Evolutionary conservation across 768 basidiomycete genomes (phyloP).

Genomic region (Hydnomerulius pinastri): DNA sequence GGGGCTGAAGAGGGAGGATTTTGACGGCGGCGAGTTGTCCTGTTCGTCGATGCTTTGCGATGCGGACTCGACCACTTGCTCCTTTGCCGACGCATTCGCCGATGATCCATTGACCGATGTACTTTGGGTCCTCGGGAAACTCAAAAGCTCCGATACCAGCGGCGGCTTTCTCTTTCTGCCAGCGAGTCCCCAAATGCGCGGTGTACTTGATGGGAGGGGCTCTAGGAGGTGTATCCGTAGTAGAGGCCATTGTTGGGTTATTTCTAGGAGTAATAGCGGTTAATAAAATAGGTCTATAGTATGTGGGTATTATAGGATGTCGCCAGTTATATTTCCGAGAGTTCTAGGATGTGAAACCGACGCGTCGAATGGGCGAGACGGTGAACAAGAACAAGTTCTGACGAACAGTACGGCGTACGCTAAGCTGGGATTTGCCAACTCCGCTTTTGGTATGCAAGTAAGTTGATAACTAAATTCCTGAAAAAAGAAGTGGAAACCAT

Average conservation of each 20-base stretch:
- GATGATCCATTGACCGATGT: conserved; percentile 89
- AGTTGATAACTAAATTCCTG: neutral
- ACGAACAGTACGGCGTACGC: neutral
- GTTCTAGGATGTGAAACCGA: neutral
- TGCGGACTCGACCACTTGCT: conserved; percentile 91
- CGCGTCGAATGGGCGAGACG: conserved; percentile 8
- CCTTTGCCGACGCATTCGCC: conserved; percentile 95
- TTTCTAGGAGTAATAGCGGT: neutral
- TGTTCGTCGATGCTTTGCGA: conserved; percentile 83
- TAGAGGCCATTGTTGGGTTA: conserved; percentile 26
- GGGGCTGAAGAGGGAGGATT: conserved; percentile 83
- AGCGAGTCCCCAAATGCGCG: conserved; percentile 75
- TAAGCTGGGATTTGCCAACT: neutral
- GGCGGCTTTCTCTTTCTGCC: conserved; percentile 86
- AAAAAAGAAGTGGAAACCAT: neutral
- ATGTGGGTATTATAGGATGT: conserved; percentile 7
- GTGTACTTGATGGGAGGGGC: conserved; percentile 73
- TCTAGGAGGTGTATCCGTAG: conserved; percentile 59
- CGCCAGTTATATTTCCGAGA: conserved; percentile 16
- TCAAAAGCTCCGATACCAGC: conserved; percentile 77
- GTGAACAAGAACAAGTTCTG: conserved; percentile 1
- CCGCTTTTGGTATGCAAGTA: conserved; percentile 6
- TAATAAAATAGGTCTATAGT: conserved; percentile 13
- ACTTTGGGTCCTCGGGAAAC: conserved; percentile 80
- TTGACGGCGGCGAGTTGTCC: conserved; percentile 95